Base-by-base conservation (phyloP, 2,329 filamentous ascomycete species). In the Verticillium dahliae region DNA sequence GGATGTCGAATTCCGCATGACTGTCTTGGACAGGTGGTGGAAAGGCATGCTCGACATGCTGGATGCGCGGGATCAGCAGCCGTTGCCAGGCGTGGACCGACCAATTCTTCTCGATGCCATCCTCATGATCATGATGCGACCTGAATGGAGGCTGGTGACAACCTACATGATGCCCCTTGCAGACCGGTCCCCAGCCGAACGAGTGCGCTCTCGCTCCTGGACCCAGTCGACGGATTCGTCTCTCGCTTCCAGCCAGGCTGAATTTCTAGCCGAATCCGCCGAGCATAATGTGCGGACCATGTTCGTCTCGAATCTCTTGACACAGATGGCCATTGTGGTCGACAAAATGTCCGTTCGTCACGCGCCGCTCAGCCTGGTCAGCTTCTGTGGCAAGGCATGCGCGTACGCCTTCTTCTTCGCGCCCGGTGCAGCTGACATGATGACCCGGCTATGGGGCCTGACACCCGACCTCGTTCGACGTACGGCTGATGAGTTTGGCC, bases 321-420 rank as follows among this genome's bases (percentile, higher is more conserved):
- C 89, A 45, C 93, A 97, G 70, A 90, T 97, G 86, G 82, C 85
- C 1, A 90, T 95, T 65, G 90, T 92, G n/a, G 88, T 96, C 6
- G 91, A 95, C 60, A 94, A 92, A 71, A 90, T 97, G 87, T 92
- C 91, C 15, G 79, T 91, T 69, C 85, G 91, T 57, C 89, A 92
- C 62, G 80, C 79, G 4, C 83, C 84, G 1, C 69, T 80, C 22
- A 89, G 86, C 67, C 74, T 92, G 62, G 90, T 97, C 62, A 89
- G 90, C 35, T 97, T 97, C 72, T 92, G 91, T 60, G 93, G 91
- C 63, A 96, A 95, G 75, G 91, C 92, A 4, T 94, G 90, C 70
- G 92, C 93, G 1, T 97, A 96, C 73, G 92, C 91, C 35, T 97
- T 96, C 74, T 95, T 94, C 76, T 97, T 96, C 69, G 93, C 91